Evolutionary conservation across 495 filamentous ascomycete genomes (phyloP).

Genomic region (Penicillium longicatenatum): DNA sequence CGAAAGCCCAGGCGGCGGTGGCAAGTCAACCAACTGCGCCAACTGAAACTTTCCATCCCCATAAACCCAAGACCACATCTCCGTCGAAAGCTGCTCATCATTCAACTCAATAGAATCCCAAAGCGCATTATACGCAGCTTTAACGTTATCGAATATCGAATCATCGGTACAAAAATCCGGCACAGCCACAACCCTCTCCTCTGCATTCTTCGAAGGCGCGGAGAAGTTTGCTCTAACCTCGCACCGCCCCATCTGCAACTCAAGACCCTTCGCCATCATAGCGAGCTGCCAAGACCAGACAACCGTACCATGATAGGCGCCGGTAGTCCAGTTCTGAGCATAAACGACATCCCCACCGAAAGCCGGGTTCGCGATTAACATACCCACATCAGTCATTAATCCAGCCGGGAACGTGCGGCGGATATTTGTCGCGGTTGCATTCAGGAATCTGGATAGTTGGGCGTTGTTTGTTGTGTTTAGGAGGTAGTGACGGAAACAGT

Average conservation of each 20-base stretch:
- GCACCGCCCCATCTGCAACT: conserved; percentile 50
- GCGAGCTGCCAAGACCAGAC: conserved; percentile 67
- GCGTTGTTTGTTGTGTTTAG: conserved; percentile 60
- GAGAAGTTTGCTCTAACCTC: conserved; percentile 21
- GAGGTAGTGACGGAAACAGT: conserved; percentile 64
- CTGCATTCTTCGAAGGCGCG: background rate
- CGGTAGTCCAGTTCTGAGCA: conserved; percentile 54
- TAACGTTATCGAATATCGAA: conserved; percentile 48
- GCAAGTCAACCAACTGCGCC: conserved; percentile 53
- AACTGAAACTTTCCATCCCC: conserved; percentile 46
- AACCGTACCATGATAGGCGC: conserved; percentile 66
- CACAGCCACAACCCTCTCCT: background rate
- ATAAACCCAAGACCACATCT: conserved; percentile 68
- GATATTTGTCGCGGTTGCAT: conserved; percentile 57
- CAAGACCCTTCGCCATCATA: conserved; percentile 63
- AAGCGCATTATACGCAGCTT: conserved; percentile 58
- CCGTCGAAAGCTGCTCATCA: conserved; percentile 49
- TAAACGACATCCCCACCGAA: conserved; percentile 52
- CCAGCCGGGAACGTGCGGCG: conserved; percentile 59
- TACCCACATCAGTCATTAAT: conserved; percentile 55
- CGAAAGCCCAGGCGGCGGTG: conserved; percentile 50
- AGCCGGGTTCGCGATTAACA: conserved; percentile 64
- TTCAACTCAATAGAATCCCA: conserved; percentile 64
- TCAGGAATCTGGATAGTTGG: conserved; percentile 58
- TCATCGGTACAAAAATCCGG: conserved; percentile 52